phyloP scores from a whole-genome alignment of 768 basidiomycete species.

The Nidularia sp. region DNA sequence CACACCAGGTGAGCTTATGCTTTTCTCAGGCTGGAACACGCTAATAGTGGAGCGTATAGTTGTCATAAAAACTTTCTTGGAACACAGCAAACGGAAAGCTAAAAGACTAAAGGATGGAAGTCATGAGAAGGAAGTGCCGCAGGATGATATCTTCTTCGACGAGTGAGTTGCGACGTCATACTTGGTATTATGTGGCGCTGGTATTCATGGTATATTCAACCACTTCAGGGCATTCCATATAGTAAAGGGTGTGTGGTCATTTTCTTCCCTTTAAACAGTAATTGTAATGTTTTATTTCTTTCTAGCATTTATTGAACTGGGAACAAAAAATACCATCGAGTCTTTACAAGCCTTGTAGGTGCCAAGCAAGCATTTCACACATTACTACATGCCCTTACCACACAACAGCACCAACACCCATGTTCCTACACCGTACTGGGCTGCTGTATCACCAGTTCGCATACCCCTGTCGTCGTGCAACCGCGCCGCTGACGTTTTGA shows the following conservation, averaged over 20 bases:
- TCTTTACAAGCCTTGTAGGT: slow-evolving; percentile 65
- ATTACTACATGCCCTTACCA: neutral
- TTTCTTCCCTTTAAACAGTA: neutral
- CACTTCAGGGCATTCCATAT: slow-evolving; percentile 58
- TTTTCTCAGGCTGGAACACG: neutral
- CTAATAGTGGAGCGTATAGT: slow-evolving; percentile 23
- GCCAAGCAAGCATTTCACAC: neutral
- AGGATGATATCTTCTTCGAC: slow-evolving; percentile 66
- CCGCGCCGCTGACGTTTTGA: slow-evolving; percentile 60
- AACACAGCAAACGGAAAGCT: slow-evolving; percentile 41
- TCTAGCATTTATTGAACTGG: slow-evolving; percentile 59
- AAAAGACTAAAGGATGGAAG: slow-evolving; percentile 29
- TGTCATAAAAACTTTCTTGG: slow-evolving; percentile 47
- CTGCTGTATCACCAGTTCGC: slow-evolving; percentile 51
- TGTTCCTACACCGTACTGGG: slow-evolving; percentile 65
- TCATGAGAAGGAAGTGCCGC: slow-evolving; percentile 38
- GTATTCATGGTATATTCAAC: neutral
- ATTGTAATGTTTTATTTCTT: neutral
- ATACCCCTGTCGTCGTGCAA: slow-evolving; percentile 59
- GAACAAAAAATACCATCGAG: slow-evolving; percentile 64
- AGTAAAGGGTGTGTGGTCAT: slow-evolving; percentile 40
- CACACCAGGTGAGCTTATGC: slow-evolving; percentile 34
- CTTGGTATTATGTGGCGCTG: neutral
- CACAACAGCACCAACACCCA: slow-evolving; percentile 57
- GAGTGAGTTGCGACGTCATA: slow-evolving; percentile 36